These are phyloP conservation scores for Pythium sp. DNA, from an alignment of 352 stramenopile genomes.

Conservation along the genomic window DNA sequence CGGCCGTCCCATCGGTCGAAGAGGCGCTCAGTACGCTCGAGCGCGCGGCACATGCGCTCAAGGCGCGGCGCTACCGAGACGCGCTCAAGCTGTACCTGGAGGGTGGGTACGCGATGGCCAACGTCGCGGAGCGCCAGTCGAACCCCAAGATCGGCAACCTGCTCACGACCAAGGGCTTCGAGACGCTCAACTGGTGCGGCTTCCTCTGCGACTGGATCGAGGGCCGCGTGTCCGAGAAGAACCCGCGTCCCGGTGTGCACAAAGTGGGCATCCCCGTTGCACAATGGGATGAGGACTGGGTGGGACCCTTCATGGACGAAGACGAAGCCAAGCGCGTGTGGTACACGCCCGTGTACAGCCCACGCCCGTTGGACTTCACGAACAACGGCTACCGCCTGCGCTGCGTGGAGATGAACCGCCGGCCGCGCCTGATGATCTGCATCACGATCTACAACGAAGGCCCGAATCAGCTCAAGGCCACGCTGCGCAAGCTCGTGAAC, in stretches of 20 bases:
- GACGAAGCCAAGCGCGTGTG: constrained; percentile 74
- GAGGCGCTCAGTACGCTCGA: constrained; percentile 75
- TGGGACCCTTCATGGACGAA: constrained; percentile 64
- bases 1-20: constrained; percentile 70
- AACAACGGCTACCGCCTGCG: constrained; percentile 74
- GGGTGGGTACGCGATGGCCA: constrained; percentile 81
- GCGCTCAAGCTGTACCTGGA: constrained; percentile 83
- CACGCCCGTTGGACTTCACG: constrained; percentile 68
- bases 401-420: constrained; percentile 70
- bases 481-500: constrained; percentile 79
- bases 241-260: constrained; percentile 69
- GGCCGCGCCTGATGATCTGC: constrained; percentile 76
- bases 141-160: constrained; percentile 86
- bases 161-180: constrained; percentile 81
- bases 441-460: constrained; percentile 88
- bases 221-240: constrained; percentile 70
- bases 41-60: constrained; percentile 55
- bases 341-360: constrained; percentile 82
- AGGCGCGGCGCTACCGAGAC: constrained; percentile 66
- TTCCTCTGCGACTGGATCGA: constrained; percentile 83
- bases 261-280: constrained; percentile 72
- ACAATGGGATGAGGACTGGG: constrained; percentile 77
- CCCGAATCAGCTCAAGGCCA: constrained; percentile 60
- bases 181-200: constrained; percentile 85
- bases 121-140: constrained; percentile 71